Evolutionary conservation across 306 rosid genomes (phyloP).

Genomic region (Comarum palustre): DNA sequence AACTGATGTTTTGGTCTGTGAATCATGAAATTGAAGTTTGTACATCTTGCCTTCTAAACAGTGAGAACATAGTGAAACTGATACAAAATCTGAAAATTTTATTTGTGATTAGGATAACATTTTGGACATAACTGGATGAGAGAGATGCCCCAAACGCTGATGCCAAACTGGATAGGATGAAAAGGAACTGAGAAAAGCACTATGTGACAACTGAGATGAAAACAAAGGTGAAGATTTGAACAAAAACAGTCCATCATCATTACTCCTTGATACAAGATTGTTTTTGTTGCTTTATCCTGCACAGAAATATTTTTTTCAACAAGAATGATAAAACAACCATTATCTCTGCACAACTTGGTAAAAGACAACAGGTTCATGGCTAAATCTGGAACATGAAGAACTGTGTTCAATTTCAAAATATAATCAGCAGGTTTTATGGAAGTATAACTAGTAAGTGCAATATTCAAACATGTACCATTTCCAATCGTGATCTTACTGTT

Average conservation of each 20-base stretch:
- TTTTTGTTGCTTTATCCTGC: no score
- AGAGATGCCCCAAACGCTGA: not conserved
- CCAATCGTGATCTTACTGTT: not conserved
- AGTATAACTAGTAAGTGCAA: not conserved
- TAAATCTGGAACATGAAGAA: not conserved
- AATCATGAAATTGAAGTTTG: not conserved
- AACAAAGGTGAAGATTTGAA: not conserved
- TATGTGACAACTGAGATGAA: no score
- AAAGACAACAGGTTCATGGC: no score
- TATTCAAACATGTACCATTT: not conserved
- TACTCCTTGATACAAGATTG: not conserved
- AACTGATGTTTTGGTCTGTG: rapidly evolving
- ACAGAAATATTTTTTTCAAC: not conserved
- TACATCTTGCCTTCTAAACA: not conserved
- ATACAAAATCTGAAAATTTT: rapidly evolving
- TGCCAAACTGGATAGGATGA: not conserved
- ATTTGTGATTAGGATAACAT: not conserved
- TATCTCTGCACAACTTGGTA: not conserved
- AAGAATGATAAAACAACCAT: not conserved
- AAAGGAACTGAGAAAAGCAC: not conserved
- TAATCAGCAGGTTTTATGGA: not conserved
- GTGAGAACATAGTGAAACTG: not conserved
- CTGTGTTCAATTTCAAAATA: not conserved
- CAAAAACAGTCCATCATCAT: not conserved
- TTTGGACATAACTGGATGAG: not conserved